Evolutionary conservation across 306 rosid species (phyloP).

Genomic region (Cicer chorassanicum): DNA sequence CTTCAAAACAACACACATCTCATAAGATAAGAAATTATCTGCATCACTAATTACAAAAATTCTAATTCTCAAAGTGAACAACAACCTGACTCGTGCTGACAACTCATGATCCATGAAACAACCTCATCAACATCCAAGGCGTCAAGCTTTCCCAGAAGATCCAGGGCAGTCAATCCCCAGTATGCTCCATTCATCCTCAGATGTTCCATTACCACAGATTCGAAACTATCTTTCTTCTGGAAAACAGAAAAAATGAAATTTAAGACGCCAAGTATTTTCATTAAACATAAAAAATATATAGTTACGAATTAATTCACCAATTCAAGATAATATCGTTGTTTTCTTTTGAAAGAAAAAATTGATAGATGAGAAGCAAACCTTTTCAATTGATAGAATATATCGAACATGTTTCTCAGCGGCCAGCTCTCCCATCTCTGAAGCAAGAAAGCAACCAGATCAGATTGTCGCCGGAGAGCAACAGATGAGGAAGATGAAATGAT

Average conservation of each 20-base stretch:
- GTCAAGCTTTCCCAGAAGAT: conserved; percentile 75
- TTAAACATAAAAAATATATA: conserved; percentile 21
- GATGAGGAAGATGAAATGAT: no score
- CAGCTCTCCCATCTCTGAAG: conserved; percentile 69
- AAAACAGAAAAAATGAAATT: not conserved
- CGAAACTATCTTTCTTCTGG: conserved; percentile 80
- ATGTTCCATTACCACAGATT: conserved; percentile 86
- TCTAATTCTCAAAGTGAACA: conserved; percentile 13
- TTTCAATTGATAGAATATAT: conserved; percentile 70
- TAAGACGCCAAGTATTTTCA: no score
- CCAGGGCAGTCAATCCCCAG: conserved; percentile 87
- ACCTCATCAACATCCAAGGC: conserved; percentile 67
- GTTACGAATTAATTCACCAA: conserved; percentile 17
- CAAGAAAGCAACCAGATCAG: not conserved
- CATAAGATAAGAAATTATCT: conserved; percentile 19
- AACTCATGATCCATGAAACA: conserved; percentile 76
- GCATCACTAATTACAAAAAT: not conserved
- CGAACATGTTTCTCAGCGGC: conserved; percentile 72
- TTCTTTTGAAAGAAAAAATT: not conserved
- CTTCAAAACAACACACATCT: conserved; percentile 49
- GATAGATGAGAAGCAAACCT: conserved; percentile 53
- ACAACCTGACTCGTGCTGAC: conserved; percentile 83
- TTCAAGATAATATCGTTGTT: not conserved
- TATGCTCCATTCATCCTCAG: conserved; percentile 89
- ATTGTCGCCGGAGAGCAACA: no score